Evolutionary conservation across 176 grass and related monocot species (phyloP).

Genomic region (Oryza glumipatula): DNA sequence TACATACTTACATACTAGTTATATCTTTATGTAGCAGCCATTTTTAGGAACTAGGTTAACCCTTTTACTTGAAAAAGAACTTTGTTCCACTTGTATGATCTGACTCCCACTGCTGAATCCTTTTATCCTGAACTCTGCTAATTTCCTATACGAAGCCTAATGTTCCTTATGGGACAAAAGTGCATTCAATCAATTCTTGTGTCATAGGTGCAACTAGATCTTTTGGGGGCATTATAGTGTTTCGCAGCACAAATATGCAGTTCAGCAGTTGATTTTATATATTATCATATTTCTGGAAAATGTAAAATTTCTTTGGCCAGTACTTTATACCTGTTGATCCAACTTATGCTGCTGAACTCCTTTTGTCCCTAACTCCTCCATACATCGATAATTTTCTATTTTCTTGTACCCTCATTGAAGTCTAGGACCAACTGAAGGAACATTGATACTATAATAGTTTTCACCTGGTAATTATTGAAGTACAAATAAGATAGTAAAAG

Average conservation of each 20-base stretch:
- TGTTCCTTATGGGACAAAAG: not conserved
- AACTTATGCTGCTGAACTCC: not conserved
- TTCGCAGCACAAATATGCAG: not conserved
- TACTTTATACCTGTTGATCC: not conserved
- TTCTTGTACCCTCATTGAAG: not conserved
- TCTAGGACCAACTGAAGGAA: not conserved
- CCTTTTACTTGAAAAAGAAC: not conserved
- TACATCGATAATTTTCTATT: not conserved
- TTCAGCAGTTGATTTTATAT: not conserved
- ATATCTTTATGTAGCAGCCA: too few species aligned
- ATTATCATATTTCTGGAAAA: not conserved
- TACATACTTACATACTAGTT: not conserved
- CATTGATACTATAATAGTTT: not conserved
- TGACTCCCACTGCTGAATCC: not conserved
- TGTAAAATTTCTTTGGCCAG: not conserved
- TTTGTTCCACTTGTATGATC: not conserved
- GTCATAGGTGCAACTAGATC: not conserved
- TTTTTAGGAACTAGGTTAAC: not conserved
- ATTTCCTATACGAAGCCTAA: not conserved
- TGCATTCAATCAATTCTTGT: not conserved
- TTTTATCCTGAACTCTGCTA: not conserved
- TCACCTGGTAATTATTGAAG: not conserved
- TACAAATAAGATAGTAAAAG: not conserved
- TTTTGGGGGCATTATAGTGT: not conserved
- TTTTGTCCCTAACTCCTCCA: not conserved